Base-by-base conservation (phyloP, 441 rosid genomes). In the Mallotus japonicus region DNA sequence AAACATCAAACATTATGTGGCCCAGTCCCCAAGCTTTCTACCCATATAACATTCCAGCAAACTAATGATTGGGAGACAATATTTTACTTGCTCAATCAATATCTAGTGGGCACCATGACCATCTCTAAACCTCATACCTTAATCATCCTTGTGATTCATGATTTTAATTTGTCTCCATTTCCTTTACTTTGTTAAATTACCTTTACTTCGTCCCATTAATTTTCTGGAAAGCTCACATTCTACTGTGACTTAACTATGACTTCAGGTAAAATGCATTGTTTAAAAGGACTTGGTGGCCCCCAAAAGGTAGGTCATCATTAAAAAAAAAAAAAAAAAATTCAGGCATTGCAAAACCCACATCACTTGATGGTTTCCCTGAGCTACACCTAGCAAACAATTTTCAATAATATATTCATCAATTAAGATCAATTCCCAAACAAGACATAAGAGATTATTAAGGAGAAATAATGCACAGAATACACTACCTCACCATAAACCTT, bases 401-500 rank as follows among this genome's bases (percentile, higher is more conserved):
- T 49, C 40, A 37, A 3, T 37, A 3, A 1, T 37, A 37, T 6
- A 46, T 59, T 66, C 58, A 32, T 49, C 63, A 19, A 61, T 8
- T 46, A 20, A 11, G 60, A 65, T n/a, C 37, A 9, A 61, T 51
- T 67, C n/a, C 28, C 2, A 1, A 75, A 55, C 15, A 51, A 65
- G 28, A 49, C 20, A 46, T 12, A 32, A 50, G n/a, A 40, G 54
- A 20, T 24, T 13, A 57, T 7, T 32, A 65, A n/a, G 47, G 28
- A 17, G 5, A n/a, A 64, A n/a, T 65, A 22, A 20, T 10, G 62
- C 66, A 67, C 16, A 66, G 59, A 64, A 69, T 58, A 54, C 54
- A 75, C 72, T 91, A 95, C 99, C 99, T 92, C 77, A 92, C 94
- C 97, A 95, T 92, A 86, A 95, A 95, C 73, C 96, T 88, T 14